These are phyloP conservation scores for Fusarium xyrophilum DNA, from an alignment of 2,329 filamentous ascomycete genomes.

Conservation along the genomic window DNA sequence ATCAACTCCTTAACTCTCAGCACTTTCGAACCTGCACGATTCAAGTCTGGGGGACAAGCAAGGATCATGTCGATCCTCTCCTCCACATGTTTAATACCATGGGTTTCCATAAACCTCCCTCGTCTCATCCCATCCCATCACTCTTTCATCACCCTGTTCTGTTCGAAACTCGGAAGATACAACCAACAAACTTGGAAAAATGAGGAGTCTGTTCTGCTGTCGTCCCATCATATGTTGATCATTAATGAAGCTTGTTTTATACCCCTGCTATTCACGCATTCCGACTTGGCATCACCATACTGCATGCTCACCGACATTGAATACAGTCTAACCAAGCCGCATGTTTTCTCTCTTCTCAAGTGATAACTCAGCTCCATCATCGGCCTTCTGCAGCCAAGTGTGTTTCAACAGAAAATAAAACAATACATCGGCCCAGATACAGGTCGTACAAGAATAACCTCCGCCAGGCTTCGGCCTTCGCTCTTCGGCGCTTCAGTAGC, in stretches of 20 bases:
- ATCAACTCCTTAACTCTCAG: no score
- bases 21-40: neutral
- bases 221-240: slow-evolving; percentile 24
- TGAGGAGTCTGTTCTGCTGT: slow-evolving; percentile 29
- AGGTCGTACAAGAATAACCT: neutral
- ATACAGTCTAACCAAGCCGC: neutral
- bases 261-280: neutral
- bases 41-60: slow-evolving; percentile 22
- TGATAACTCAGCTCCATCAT: neutral
- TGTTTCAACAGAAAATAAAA: slow-evolving; percentile 8
- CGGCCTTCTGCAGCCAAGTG: neutral
- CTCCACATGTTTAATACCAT: slow-evolving; percentile 21
- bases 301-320: neutral
- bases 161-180: neutral
- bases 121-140: no score
- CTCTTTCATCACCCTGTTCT: neutral
- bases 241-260: neutral
- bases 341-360: neutral
- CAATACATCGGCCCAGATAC: neutral
- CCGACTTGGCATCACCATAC: neutral
- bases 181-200: neutral
- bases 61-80: slow-evolving; percentile 31
- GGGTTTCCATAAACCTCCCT: slow-evolving; percentile 10
- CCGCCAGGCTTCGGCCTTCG: neutral
- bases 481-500: slow-evolving; percentile 12